Evolutionary conservation across 2,329 filamentous ascomycete species (phyloP), one percentile per base, ranked within the genome.

Genomic region (Aspergillus piperis): DNA sequence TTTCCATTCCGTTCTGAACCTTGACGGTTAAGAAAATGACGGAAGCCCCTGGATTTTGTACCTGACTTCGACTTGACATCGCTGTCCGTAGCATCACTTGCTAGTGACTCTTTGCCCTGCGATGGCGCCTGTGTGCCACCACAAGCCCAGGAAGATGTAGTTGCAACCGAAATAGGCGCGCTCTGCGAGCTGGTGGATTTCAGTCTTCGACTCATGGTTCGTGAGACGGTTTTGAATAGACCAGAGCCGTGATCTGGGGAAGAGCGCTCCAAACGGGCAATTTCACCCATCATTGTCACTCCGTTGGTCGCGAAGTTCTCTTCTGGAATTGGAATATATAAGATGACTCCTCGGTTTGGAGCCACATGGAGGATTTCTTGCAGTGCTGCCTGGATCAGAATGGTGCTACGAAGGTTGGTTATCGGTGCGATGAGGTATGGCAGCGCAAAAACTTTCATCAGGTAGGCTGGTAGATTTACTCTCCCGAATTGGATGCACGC

Each of bases 381-480:
- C 74, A 96, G 84, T 72, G 90, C 88, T n/a, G 81, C 82, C 71
- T 95, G 90, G 3, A 96, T 84, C 17, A 96, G 77, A n/a, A 84
- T 82, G 1, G 91, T 87, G 73, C 94, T 95, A 63, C 91, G 86
- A 73, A 90, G 90, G 78, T 96, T 96, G 55, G 86, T 91, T 3
- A 87, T 84, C 0, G 90, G 86, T 62, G 88, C 87, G 59, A 95
- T 79, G 64, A 91, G 84, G 10, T 82, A 82, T 1, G 89, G 83
- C 8, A 95, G 81, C 0, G 91, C 88, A 38, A 84, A 88, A 61
- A 96, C 84, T 36, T 86, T 89, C 70, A 96, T 81, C 61, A 88
- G 84, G 71, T 96, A 97, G 19, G 91, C 90, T 3, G 91, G 89
- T 54, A 92, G 89, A 64, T 91, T 89, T 5, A 86, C 88, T 38